These are phyloP conservation scores for Aspergillus fumigatus DNA, from an alignment of 2,329 filamentous ascomycete species.

Conservation along the genomic window DNA sequence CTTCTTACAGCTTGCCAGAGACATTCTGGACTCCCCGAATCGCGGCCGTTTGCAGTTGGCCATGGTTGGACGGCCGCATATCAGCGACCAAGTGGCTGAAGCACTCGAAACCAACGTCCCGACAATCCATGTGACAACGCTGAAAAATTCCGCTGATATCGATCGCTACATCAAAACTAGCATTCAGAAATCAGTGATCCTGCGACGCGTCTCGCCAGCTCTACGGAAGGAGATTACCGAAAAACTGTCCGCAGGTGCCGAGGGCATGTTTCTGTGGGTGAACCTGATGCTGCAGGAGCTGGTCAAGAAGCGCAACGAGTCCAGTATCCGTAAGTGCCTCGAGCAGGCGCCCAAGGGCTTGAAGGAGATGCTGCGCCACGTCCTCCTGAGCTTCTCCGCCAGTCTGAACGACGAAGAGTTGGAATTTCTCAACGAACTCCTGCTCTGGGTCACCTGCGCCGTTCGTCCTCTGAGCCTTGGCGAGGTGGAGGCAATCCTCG, in stretches of 20 bases:
- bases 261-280: conserved; percentile 48
- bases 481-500: conserved; percentile 43
- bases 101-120: conserved; percentile 32
- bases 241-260: conserved; percentile 40
- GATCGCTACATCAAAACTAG: conserved; percentile 40
- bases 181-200: conserved; percentile 36
- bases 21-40: conserved; percentile 14
- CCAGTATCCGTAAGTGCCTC: conserved; percentile 40
- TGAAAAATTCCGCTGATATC: conserved; percentile 44
- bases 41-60: conserved; percentile 32
- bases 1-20: conserved; percentile 34
- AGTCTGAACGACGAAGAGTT: conserved; percentile 28
- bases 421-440: conserved; percentile 45
- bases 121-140: conserved; percentile 41
- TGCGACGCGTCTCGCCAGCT: conserved; percentile 31
- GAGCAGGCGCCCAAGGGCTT: conserved; percentile 45
- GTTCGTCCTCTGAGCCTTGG: conserved; percentile 42
- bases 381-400: conserved; percentile 37
- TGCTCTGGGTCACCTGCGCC: conserved; percentile 46
- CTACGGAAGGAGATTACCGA: conserved; percentile 33
- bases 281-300: conserved; percentile 51
- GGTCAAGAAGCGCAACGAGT: conserved; percentile 39
- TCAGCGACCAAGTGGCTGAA: conserved; percentile 37
- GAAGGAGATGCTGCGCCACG: conserved; percentile 39
- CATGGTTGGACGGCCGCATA: conserved; percentile 36